These are phyloP conservation scores for Phytopythium montanum DNA, from an alignment of 352 stramenopile species.

Conservation along the genomic window DNA sequence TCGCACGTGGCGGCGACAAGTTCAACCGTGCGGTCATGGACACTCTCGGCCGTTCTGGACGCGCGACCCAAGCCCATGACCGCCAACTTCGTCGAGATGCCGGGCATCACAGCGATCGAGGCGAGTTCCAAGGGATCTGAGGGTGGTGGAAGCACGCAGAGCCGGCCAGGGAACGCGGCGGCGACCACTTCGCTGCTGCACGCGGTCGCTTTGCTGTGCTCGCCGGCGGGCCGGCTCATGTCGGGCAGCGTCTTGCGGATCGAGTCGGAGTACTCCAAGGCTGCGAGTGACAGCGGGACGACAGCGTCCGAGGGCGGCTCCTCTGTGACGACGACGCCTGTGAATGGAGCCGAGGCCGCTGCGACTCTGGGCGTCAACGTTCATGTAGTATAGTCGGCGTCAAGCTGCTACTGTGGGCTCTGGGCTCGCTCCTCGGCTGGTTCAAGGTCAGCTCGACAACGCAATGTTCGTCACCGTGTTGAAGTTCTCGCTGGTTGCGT, in stretches of 20 bases:
- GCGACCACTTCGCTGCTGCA: constrained; percentile 31
- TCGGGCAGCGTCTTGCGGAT: constrained; percentile 58
- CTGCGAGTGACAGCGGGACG: background rate
- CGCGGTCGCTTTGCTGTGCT: constrained; percentile 61
- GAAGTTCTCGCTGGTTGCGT: background rate
- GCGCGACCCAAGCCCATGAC: constrained; percentile 38
- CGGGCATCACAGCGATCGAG: constrained; percentile 4
- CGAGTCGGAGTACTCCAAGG: constrained; percentile 12
- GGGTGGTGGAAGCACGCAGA: no score
- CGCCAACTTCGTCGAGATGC: constrained; percentile 53
- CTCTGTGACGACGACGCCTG: background rate
- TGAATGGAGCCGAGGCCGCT: background rate
- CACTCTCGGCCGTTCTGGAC: constrained; percentile 35
- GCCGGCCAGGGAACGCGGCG: constrained; percentile 9
- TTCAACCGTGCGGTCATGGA: constrained; percentile 28
- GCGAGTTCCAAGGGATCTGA: background rate
- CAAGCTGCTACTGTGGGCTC: background rate
- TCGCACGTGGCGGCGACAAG: constrained; percentile 9
- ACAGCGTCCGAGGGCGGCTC: background rate
- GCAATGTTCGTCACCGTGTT: background rate
- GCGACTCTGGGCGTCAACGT: background rate
- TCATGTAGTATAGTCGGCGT: constrained; percentile 4
- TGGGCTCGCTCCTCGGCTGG: background rate
- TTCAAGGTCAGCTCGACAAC: background rate
- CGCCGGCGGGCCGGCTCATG: constrained; percentile 37